Evolutionary conservation across 495 filamentous ascomycete genomes (phyloP), one percentile per base, ranked within the genome.

Genomic region (Podospora didyma): DNA sequence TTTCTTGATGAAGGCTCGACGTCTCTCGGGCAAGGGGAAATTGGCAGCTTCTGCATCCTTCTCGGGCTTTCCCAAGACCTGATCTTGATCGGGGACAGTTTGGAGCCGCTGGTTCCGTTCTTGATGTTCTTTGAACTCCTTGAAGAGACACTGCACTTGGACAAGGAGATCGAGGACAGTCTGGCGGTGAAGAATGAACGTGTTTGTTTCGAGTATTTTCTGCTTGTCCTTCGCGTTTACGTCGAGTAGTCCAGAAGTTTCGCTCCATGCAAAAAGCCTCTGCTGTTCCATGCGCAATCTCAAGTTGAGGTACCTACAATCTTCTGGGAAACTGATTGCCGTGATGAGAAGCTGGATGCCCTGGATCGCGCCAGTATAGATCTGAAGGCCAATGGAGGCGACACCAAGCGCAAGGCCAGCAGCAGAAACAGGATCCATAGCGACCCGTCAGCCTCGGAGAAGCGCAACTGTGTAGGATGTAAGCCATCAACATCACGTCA

Each of bases 181-280:
- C 23, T 74, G 70, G 19, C 73, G 72, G 48, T 76, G 74, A 19
- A 77, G 64, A 14, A 71, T 55, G 52, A 76, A 77, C 3, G 69
- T 70, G 60, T 77, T 76, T 51, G 73, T 72, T 49, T 69, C 66
- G 46, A 70, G 64, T 14, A 77, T 58, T 46, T 72, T 68, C 19
- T 66, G 39, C 24, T 60, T 54, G 37, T 71, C 54, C 19, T 67
- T 64, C 28, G 50, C 54, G 48, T 77, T 65, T 1, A 73, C 51
- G 26, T 74, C 73, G 11, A 77, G 58, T 26, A 76, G 59, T 9
- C 74, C 74, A 23, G 72, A 75, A 6, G 74, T 73, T 56, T 77
- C 73, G 60, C 73, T 74, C 74, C 73, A 77, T 20, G 74, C 73
- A 58, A 76, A 76, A 23, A 77, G 62, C 6, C 74, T 62, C 62